These are phyloP conservation scores for Hamamelis virginiana DNA, from an alignment of 164 flowering plant species.

Conservation along the genomic window DNA sequence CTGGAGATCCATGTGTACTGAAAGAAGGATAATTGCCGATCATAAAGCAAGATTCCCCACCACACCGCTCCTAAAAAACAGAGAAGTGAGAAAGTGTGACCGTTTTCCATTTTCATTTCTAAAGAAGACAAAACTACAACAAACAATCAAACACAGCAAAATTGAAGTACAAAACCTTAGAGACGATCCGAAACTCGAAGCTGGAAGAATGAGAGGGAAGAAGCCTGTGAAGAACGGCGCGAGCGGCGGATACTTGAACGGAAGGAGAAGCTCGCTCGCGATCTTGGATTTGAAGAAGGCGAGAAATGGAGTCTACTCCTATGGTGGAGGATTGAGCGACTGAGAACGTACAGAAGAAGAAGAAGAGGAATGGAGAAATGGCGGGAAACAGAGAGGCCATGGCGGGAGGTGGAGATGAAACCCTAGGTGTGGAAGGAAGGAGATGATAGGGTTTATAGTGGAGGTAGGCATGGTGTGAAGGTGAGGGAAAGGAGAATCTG, in stretches of 20 bases:
- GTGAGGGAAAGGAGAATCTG: no score
- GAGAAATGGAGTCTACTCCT: conserved; percentile 50
- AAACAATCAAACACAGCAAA: background rate
- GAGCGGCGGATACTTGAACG: conserved; percentile 57
- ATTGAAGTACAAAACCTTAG: no score
- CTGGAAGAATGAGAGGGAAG: conserved; percentile 61
- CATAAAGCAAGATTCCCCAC: conserved; percentile 62
- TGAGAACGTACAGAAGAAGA: conserved; percentile 7
- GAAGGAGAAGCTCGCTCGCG: conserved; percentile 51
- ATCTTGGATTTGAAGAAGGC: conserved; percentile 52
- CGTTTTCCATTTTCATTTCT: background rate
- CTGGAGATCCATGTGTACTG: conserved; percentile 34
- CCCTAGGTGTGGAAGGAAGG: background rate
- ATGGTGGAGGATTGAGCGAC: conserved; percentile 35
- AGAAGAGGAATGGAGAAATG: conserved; percentile 7
- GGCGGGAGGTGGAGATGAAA: background rate
- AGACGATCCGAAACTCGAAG: conserved; percentile 54
- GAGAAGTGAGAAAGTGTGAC: no score
- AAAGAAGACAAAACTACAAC: background rate
- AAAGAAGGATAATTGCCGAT: conserved; percentile 53
- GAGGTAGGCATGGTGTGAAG: no score
- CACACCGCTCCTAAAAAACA: conserved; percentile 53
- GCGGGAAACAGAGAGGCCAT: conserved; percentile 27
- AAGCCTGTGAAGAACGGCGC: conserved; percentile 47
- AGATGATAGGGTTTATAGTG: background rate